Evolutionary conservation across 257 asterid genomes (phyloP).

Genomic region (Nicotiana undulata): DNA sequence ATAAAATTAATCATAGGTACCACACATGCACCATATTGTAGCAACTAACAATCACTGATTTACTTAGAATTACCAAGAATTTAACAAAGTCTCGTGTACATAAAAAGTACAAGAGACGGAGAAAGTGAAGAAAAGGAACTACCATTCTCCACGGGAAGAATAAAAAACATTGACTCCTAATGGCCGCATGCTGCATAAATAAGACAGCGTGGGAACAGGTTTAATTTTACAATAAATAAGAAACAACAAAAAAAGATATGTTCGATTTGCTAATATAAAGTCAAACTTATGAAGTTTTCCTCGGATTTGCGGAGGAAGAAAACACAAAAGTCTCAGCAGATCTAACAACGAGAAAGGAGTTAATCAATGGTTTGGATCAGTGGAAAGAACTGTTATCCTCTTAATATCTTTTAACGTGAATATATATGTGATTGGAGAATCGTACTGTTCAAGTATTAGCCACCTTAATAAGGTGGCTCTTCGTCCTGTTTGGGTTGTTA

Average conservation of each 20-base stretch:
- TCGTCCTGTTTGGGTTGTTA: too few species aligned
- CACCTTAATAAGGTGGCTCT: too few species aligned
- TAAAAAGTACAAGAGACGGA: neutral
- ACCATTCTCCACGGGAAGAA: constrained; percentile 77
- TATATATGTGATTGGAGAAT: too few species aligned
- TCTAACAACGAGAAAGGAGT: constrained; percentile 27
- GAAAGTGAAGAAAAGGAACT: constrained; percentile 7
- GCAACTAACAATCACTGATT: constrained; percentile 25
- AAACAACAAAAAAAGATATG: neutral
- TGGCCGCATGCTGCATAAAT: constrained; percentile 67
- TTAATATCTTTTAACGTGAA: too few species aligned
- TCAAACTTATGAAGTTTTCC: constrained; percentile 36
- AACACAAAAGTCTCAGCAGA: constrained; percentile 35
- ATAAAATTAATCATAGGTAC: neutral
- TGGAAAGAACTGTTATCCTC: neutral
- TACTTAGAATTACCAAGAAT: constrained; percentile 15
- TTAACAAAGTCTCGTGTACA: neutral
- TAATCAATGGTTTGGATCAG: constrained; percentile 28
- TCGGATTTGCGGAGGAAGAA: constrained; percentile 20
- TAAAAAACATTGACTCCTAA: constrained; percentile 66
- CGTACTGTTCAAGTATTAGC: too few species aligned
- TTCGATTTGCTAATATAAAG: constrained; percentile 11
- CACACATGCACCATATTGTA: neutral
- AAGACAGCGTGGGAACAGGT: constrained; percentile 11
- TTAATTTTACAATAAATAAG: constrained; percentile 1